Base-by-base conservation (phyloP, 495 filamentous ascomycete genomes). In the Talaromyces nanjingensis region DNA sequence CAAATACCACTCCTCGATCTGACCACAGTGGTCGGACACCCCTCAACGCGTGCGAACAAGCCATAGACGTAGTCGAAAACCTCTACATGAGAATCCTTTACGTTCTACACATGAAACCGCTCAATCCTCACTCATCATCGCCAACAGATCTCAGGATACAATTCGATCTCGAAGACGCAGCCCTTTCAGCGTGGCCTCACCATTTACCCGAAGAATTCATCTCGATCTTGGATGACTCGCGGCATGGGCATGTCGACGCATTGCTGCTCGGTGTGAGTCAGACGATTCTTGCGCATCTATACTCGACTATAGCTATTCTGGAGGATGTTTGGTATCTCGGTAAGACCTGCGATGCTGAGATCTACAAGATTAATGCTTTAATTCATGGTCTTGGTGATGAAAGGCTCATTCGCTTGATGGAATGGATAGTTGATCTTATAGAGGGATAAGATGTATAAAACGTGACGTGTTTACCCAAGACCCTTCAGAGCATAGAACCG, bases 1-100 rank as follows among this genome's bases (percentile, higher is more conserved):
- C 24, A 6, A 22, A 57, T 57, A 27, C 29, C 7, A 45, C 20
- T 22, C 49, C 20, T 9, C 47, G 8, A 37, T 49, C 9, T 2
- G 54, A 57, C 6, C 25, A 33, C 18, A 57, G 54, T 12, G 25
- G 25, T 6, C 14, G 25, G 54, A 57, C 8, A 57, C 24, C 31
- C 16, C 18, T 59, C 16, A 22, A 12, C 57, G 12, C 57, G 20
- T 37, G 57, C 33, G 27, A 59, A 37, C 39, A 64, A 33, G 45
- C 65, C 18, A 65, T 74, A 7, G 63, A 68, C 65, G 61, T 76
- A 45, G 34, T 77, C 49, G 69, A 74, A 67, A 39, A 71, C 29
- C 67, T 74, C 57, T 69, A 79, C 62, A 65, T 74, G 65, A 58
- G 75, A 31, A 68, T 70, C 49, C 39, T 74, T 7, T 63, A 68